A percentile compares a stretch with the other conserved stretches of the same genome.
These are phyloP conservation scores for Prunus yedoensis DNA, from an alignment of 331 rosid species.

Conservation along the genomic window DNA sequence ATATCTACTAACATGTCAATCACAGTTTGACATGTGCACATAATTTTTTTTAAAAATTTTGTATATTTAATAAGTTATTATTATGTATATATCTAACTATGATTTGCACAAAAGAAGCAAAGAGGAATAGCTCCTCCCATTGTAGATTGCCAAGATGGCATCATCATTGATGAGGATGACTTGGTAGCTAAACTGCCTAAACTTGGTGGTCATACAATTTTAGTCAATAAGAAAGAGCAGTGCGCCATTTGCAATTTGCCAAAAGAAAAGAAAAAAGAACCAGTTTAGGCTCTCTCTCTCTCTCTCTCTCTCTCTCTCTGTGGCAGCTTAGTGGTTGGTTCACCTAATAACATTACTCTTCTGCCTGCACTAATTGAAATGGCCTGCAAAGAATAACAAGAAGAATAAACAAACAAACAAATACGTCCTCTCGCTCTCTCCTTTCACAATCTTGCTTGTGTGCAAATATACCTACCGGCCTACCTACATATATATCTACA, in stretches of 20 bases:
- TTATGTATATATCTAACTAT: no score
- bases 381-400: constrained; percentile 7
- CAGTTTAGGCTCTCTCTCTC: not conserved
- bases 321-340: not conserved
- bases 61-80: no score
- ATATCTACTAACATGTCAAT: no score
- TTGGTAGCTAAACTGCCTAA: not conserved
- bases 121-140: no score
- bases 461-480: no score
- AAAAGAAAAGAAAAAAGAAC: not conserved
- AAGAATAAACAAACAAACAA: no score
- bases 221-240: not conserved
- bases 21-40: no score
- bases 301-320: not conserved
- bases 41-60: no score
- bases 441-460: no score
- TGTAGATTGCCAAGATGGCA: not conserved
- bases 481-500: not conserved
- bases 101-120: no score
- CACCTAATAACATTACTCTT: not conserved
- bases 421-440: not conserved
- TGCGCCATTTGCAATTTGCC: not conserved
- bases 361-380: not conserved
- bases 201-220: constrained; percentile 3
- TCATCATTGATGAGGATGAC: not conserved